These are phyloP conservation scores for Ajuga reptans DNA, from an alignment of 305 asterid species.

Conservation along the genomic window DNA sequence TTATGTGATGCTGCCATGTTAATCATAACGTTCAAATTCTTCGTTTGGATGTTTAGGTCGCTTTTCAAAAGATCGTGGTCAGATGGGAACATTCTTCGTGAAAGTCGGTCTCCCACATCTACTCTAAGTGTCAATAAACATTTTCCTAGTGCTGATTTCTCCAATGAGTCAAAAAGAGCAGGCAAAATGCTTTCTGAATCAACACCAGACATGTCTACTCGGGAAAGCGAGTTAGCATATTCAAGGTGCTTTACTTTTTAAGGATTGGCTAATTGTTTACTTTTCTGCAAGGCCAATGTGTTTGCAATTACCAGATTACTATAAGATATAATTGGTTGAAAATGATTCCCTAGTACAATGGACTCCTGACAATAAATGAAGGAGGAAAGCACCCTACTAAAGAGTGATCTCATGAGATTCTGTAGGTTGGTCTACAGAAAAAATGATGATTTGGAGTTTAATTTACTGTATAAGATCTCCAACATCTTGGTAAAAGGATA, in stretches of 20 bases:
- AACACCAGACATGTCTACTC: conserved; percentile 55
- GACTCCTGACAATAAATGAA: background rate
- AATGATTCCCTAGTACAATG: background rate
- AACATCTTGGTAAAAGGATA: background rate
- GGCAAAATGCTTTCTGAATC: conserved; percentile 53
- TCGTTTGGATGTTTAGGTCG: conserved; percentile 41
- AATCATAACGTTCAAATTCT: conserved; percentile 6
- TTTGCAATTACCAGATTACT: background rate
- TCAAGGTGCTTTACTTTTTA: conserved; percentile 51
- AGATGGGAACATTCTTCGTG: conserved; percentile 80
- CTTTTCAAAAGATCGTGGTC: conserved; percentile 73
- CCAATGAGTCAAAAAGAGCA: conserved; percentile 36
- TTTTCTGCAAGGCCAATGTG: background rate
- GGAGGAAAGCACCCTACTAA: background rate
- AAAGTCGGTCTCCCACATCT: conserved; percentile 42
- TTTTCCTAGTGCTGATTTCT: conserved; percentile 32
- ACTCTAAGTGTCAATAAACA: conserved; percentile 33
- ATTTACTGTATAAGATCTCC: background rate
- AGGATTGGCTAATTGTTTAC: conserved; percentile 6
- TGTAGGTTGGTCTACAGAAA: background rate
- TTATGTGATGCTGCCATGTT: conserved; percentile 15
- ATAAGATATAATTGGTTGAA: background rate
- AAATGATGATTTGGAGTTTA: background rate
- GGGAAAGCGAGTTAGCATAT: conserved; percentile 51
- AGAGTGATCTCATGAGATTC: background rate